phyloP scores from a whole-genome alignment of 495 filamentous ascomycete species.

The Penicillium longicatenatum region DNA sequence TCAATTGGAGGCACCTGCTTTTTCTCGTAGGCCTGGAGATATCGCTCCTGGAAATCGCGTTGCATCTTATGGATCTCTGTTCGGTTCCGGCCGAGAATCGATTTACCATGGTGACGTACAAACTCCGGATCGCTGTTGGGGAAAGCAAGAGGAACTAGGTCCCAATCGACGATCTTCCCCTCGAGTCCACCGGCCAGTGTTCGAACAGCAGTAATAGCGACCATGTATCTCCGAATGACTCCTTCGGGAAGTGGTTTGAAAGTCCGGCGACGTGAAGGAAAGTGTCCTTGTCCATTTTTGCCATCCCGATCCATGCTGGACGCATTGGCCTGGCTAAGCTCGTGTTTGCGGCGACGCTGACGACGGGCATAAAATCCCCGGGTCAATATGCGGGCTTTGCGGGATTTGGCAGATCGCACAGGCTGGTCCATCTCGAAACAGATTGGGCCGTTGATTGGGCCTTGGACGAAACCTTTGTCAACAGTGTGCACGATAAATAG shows the following conservation, averaged over 20 bases:
- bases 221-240: slow-evolving; percentile 49
- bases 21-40: slow-evolving; percentile 72
- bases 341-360: background rate
- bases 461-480: slow-evolving; percentile 30
- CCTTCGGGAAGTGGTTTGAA: slow-evolving; percentile 26
- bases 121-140: slow-evolving; percentile 57
- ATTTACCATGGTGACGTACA: slow-evolving; percentile 63
- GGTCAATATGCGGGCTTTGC: background rate
- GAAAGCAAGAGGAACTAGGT: slow-evolving; percentile 65
- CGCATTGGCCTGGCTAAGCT: background rate
- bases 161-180: slow-evolving; percentile 67
- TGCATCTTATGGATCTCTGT: slow-evolving; percentile 68
- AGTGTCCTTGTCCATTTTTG: background rate
- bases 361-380: background rate
- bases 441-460: slow-evolving; percentile 35
- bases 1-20: slow-evolving; percentile 69
- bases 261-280: slow-evolving; percentile 28
- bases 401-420: too few relatives aligned
- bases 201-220: slow-evolving; percentile 72
- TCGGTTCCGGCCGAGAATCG: slow-evolving; percentile 57
- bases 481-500: slow-evolving; percentile 42
- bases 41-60: slow-evolving; percentile 73
- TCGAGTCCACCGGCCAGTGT: slow-evolving; percentile 74
- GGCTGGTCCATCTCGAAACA: slow-evolving; percentile 35
- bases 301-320: background rate